These are phyloP conservation scores for Yueomyces sinensis DNA, from an alignment of 805 yeast species.

Conservation along the genomic window DNA sequence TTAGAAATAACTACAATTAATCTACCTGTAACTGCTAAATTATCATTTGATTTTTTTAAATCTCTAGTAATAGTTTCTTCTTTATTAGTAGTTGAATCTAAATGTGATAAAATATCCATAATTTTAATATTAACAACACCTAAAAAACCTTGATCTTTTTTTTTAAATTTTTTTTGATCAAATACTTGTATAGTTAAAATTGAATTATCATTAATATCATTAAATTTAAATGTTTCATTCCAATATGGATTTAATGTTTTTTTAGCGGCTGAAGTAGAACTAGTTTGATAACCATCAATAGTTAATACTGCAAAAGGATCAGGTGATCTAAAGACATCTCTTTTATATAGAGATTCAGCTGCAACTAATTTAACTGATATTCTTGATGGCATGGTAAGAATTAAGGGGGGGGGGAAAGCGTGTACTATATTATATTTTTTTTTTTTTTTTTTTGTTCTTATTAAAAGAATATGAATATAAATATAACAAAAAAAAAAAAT, in stretches of 20 bases:
- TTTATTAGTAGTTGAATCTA: constrained; percentile 32
- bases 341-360: constrained; percentile 87
- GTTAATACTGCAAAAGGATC: constrained; percentile 97
- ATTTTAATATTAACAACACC: constrained; percentile 90
- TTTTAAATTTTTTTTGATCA: constrained; percentile 94
- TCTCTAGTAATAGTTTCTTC: constrained; percentile 91
- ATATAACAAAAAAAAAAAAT: too few species aligned
- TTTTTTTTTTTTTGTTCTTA: too few species aligned
- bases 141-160: constrained; percentile 95
- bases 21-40: constrained; percentile 86
- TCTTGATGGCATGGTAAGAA: constrained; percentile 17
- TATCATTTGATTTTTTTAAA: constrained; percentile 82
- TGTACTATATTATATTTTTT: too few species aligned
- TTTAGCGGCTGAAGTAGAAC: constrained; percentile 85
- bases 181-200: constrained; percentile 87
- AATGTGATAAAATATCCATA: constrained; percentile 52
- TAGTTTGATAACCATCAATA: constrained; percentile 94
- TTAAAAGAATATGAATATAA: too few species aligned
- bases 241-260: constrained; percentile 94
- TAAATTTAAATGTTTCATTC: constrained; percentile 84
- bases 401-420: too few species aligned
- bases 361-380: constrained; percentile 74
- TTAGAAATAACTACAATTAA: constrained; percentile 60
- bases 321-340: constrained; percentile 92
- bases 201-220: constrained; percentile 61